Percentiles rank a stretch among this genome's conserved stretches.
These are phyloP conservation scores for Pseudogymnoascus sp. DNA, from an alignment of 2,329 filamentous ascomycete genomes.

Conservation along the genomic window DNA sequence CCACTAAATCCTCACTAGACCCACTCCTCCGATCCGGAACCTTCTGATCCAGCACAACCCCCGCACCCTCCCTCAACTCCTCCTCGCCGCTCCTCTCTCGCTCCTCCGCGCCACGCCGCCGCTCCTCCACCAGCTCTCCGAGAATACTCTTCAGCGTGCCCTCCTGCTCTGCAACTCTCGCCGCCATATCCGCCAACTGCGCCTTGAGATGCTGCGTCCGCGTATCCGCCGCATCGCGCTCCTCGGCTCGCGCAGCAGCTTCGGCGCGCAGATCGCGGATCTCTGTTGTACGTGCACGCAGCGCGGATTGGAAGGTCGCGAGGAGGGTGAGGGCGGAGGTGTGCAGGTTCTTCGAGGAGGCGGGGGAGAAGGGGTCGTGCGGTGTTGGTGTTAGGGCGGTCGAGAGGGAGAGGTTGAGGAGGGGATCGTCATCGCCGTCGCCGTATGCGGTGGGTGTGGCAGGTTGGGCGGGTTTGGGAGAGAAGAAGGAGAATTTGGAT, in stretches of 20 bases:
- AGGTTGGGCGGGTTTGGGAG: neutral
- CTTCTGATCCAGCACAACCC: slow-evolving; percentile 14
- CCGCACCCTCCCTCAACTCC: slow-evolving; percentile 12
- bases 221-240: slow-evolving; percentile 50
- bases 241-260: slow-evolving; percentile 47
- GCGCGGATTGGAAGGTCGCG: slow-evolving; percentile 52
- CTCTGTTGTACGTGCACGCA: slow-evolving; percentile 47
- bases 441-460: neutral
- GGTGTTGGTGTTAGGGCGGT: slow-evolving; percentile 31
- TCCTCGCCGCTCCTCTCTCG: slow-evolving; percentile 16
- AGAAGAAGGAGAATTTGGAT: neutral
- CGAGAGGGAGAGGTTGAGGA: neutral
- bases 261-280: slow-evolving; percentile 48
- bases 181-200: slow-evolving; percentile 55
- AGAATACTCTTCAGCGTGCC: slow-evolving; percentile 43
- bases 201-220: slow-evolving; percentile 49
- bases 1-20: neutral
- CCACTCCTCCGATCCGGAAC: neutral
- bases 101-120: slow-evolving; percentile 32
- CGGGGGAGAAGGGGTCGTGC: slow-evolving; percentile 50
- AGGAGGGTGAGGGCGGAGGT: slow-evolving; percentile 51
- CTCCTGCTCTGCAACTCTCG: slow-evolving; percentile 49
- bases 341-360: slow-evolving; percentile 56
- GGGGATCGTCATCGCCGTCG: neutral
- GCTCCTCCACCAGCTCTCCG: slow-evolving; percentile 47